A percentile compares a stretch with the other conserved stretches of the same genome.
phyloP scores from a whole-genome alignment of 176 grass and related monocot genomes.

The Miscanthus lutarioriparius region DNA sequence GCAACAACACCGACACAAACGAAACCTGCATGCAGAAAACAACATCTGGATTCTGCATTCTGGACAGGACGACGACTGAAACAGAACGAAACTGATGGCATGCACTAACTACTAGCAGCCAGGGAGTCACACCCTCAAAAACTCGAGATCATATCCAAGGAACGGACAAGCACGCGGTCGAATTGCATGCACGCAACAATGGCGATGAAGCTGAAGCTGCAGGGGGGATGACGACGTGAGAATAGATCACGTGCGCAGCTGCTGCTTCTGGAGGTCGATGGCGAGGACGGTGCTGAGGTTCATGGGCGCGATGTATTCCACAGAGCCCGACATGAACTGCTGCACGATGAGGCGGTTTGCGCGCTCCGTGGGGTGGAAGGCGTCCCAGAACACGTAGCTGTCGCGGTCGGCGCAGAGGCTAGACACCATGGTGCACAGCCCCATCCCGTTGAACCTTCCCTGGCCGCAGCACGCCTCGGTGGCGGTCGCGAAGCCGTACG shows the following conservation, averaged over 20 bases:
- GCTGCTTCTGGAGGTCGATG: conserved; percentile 34
- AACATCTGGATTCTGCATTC: not conserved
- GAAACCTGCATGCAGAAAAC: not conserved
- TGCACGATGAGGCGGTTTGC: conserved; percentile 72
- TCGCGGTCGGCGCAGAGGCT: conserved; percentile 63
- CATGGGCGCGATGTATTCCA: conserved; percentile 67
- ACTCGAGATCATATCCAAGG: too few relatives aligned
- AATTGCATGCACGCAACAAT: too few relatives aligned
- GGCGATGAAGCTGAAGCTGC: too few relatives aligned
- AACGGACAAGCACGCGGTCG: too few relatives aligned
- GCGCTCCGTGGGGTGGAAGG: conserved; percentile 81
- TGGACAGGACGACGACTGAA: too few relatives aligned
- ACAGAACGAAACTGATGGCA: too few relatives aligned
- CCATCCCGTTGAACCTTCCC: conserved; percentile 73
- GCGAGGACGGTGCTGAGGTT: conserved; percentile 81
- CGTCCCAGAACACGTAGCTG: conserved; percentile 85
- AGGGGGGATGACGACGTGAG: too few relatives aligned
- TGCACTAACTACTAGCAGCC: too few relatives aligned
- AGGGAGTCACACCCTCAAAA: too few relatives aligned
- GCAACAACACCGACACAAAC: not conserved
- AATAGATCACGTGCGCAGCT: not conserved
- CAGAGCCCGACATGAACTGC: conserved; percentile 48
- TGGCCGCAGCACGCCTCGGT: conserved; percentile 83
- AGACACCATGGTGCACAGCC: conserved; percentile 70
- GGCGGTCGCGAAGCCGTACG: conserved; percentile 54